These are phyloP conservation scores for Mycena indigotica DNA, from an alignment of 768 basidiomycete species.

Conservation along the genomic window DNA sequence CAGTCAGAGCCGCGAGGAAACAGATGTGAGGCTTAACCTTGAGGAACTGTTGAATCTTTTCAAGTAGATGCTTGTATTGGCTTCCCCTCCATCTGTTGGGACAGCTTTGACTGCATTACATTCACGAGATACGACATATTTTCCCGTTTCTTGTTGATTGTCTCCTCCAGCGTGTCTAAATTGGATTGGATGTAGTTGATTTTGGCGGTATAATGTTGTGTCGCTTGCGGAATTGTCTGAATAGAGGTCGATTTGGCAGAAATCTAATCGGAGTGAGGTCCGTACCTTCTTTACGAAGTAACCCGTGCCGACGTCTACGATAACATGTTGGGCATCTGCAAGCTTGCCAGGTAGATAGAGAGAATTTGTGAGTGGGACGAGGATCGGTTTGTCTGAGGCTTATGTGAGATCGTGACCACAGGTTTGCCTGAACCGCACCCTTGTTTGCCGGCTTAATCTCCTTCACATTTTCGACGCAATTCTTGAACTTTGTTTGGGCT, in stretches of 20 bases:
- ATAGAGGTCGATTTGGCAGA: not conserved
- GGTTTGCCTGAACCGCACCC: conserved; percentile 35
- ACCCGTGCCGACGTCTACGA: conserved; percentile 95
- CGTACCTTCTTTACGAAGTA: conserved; percentile 94
- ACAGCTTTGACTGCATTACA: conserved; percentile 66
- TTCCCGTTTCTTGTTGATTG: conserved; percentile 89
- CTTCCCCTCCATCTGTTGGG: conserved; percentile 1
- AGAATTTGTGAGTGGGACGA: conserved; percentile 93
- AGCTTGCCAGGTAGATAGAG: conserved; percentile 94
- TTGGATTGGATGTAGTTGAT: conserved; percentile 81
- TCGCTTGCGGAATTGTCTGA: conserved; percentile 80
- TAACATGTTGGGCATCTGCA: conserved; percentile 78
- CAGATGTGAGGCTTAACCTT: conserved; percentile 76
- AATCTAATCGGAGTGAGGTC: no score
- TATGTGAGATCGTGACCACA: not conserved
- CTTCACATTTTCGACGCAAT: conserved; percentile 78
- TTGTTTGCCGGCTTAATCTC: conserved; percentile 75
- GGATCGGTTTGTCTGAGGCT: conserved; percentile 73
- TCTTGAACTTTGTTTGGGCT: conserved; percentile 89
- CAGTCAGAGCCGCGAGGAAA: conserved; percentile 84
- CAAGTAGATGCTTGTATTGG: conserved; percentile 30
- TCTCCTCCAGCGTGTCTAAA: conserved; percentile 83
- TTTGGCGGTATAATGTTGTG: conserved; percentile 80
- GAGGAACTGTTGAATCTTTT: conserved; percentile 86
- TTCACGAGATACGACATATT: conserved; percentile 76